Evolutionary conservation across 352 stramenopile species (phyloP), one percentile per base, ranked within the genome.

Genomic region (Pythium guiyangense): DNA sequence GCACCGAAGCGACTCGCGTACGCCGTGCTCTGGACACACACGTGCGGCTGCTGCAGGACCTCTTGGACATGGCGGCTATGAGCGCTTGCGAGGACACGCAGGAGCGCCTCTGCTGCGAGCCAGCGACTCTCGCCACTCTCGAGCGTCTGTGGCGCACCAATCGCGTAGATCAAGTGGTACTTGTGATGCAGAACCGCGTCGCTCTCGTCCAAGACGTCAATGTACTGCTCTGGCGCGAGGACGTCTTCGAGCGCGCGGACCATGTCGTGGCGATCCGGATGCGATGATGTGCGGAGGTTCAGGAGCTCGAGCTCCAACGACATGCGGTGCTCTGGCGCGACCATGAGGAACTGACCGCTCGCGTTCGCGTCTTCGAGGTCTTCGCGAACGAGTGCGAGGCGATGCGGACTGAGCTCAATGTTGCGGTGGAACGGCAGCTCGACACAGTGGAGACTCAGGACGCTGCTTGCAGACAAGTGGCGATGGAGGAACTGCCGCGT

Each of bases 131-230:
- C 49, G 0, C 82, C 81, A 40, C 58, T 67, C 26, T 72, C 73
- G 8, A 96, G 77, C 4, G 55, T 54, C 9, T 66, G 60, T 5
- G 77, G 62, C 2, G 43, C 60, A 0, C 88, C 88, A 6, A 94
- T 73, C 1, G 88, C 84, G 58, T 97, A 96, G 37, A 97, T 74
- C 14, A 96, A 77, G 45, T 96, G 88, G 53, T 94, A 96, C 12
- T 78, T 78, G 67, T 96, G 80, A 25, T 90, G 77, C 0, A 97
- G 72, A 12, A 97, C 52, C 9, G 91, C 90, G 64, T 97, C 88
- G 43, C 71, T 79, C 45, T 97, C 86, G 69, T 97, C 90, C 20
- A 97, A 68, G 9, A 97, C 72, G 53, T 97, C 88, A 1, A 86
- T 60, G 48, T 4, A 34, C 29, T 34, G 29, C 29, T 34, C 29